Evolutionary conservation across 768 basidiomycete genomes (phyloP).

Genomic region (Amanita rubescens): DNA sequence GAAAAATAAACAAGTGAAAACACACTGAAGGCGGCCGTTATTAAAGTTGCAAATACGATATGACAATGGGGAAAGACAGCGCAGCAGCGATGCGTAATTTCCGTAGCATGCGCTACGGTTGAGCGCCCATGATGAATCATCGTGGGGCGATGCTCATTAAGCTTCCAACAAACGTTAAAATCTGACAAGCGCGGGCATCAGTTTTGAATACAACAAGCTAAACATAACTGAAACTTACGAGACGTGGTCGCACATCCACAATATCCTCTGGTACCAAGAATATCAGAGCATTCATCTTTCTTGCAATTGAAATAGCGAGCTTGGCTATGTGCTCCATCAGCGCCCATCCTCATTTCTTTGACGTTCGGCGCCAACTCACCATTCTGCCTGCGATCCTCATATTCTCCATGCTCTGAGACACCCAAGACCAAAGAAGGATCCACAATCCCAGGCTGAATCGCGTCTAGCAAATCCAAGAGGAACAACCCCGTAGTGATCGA

Average conservation of each 20-base stretch:
- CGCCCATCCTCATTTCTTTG: not conserved
- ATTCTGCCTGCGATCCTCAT: conserved; percentile 89
- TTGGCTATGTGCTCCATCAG: conserved; percentile 53
- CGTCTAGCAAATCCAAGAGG: conserved; percentile 89
- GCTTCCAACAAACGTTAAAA: conserved; percentile 93
- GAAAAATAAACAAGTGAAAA: not conserved
- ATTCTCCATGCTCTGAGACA: conserved; percentile 54
- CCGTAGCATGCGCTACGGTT: too few species aligned
- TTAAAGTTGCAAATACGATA: not conserved
- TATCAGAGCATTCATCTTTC: conserved; percentile 94
- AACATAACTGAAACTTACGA: conserved; percentile 45
- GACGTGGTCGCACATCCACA: conserved; percentile 84
- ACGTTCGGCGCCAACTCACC: conserved; percentile 40
- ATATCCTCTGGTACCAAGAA: conserved; percentile 98
- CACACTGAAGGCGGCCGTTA: not conserved
- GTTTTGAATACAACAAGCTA: not conserved
- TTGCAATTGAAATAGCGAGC: conserved; percentile 95
- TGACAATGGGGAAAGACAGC: not conserved
- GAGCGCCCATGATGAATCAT: not conserved
- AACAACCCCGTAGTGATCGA: conserved; percentile 82
- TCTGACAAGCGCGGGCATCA: conserved; percentile 34
- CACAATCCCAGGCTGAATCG: conserved; percentile 89
- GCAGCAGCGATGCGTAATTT: not conserved
- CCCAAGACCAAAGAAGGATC: conserved; percentile 74
- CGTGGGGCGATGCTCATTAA: conserved; percentile 67